phyloP scores from a whole-genome alignment of 371 early-diverging fungal species.

The Rhizomucor miehei region DNA sequence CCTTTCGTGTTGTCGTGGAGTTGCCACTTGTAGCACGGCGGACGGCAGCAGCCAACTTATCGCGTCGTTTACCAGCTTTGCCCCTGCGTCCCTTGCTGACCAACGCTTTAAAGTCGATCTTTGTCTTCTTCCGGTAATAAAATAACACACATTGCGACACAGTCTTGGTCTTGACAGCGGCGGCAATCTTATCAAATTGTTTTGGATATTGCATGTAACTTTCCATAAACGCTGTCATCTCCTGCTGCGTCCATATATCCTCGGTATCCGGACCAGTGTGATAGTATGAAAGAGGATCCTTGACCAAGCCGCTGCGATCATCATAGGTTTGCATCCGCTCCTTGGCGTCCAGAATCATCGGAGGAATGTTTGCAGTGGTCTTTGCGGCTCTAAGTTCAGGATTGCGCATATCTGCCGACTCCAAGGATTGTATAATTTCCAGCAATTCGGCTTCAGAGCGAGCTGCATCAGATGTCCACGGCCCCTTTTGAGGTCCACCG shows the following conservation, averaged over 20 bases:
- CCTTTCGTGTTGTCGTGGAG: slow-evolving; percentile 23
- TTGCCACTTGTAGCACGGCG: slow-evolving; percentile 36
- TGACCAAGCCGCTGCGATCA: slow-evolving; percentile 62
- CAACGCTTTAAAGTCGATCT: slow-evolving; percentile 80
- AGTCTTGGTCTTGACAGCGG: slow-evolving; percentile 73
- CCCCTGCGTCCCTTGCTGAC: slow-evolving; percentile 53
- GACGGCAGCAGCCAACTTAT: slow-evolving; percentile 44
- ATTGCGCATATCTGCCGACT: slow-evolving; percentile 74
- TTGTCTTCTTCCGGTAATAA: slow-evolving; percentile 90
- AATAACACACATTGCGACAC: slow-evolving; percentile 84
- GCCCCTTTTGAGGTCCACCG: slow-evolving; percentile 30
- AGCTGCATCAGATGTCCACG: slow-evolving; percentile 73
- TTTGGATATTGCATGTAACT: slow-evolving; percentile 84
- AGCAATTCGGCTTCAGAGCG: slow-evolving; percentile 79
- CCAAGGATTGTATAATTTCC: slow-evolving; percentile 75
- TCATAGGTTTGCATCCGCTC: slow-evolving; percentile 59
- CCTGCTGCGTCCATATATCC: slow-evolving; percentile 79
- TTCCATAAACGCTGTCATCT: slow-evolving; percentile 75
- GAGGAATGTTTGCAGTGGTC: slow-evolving; percentile 75
- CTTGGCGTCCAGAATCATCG: slow-evolving; percentile 68
- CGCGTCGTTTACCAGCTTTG: slow-evolving; percentile 36
- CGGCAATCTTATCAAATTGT: slow-evolving; percentile 86
- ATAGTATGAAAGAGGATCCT: slow-evolving; percentile 61
- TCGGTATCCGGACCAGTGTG: slow-evolving; percentile 56
- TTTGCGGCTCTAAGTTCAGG: slow-evolving; percentile 75